Conservation (phyloP, 2,329 filamentous ascomycete species). For the Passalora sequoiae region DNA sequence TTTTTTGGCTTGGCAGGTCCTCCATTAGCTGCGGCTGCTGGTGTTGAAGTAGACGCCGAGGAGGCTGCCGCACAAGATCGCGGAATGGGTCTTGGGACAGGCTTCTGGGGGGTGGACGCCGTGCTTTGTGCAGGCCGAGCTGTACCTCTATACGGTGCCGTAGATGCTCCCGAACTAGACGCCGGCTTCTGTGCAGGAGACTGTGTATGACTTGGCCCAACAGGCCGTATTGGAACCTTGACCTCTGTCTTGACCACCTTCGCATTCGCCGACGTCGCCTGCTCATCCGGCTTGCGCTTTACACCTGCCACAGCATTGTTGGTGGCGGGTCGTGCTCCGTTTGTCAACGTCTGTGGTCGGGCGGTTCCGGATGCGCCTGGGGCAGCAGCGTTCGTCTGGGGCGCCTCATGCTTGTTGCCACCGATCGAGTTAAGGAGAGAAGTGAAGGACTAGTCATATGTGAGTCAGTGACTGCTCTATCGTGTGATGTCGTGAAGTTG, state of each 20-base stretch:
- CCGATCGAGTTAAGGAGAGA: conserved; percentile 30
- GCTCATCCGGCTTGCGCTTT: conserved; percentile 36
- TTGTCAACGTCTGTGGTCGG: conserved; percentile 17
- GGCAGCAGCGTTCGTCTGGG: conserved; percentile 14
- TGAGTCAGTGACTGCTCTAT: conserved; percentile 19
- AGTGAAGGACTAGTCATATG: conserved; percentile 29
- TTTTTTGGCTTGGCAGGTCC: conserved; percentile 51
- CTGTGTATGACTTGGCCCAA: conserved; percentile 7
- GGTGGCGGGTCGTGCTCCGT: conserved; percentile 17
- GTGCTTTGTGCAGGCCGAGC: conserved; percentile 12
- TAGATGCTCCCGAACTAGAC: conserved; percentile 19
- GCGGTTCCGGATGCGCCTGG: conserved; percentile 11
- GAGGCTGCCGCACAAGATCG: conserved; percentile 3
- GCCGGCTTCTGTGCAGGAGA: conserved; percentile 19
- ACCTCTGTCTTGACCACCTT: conserved; percentile 31
- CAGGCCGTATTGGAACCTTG: conserved; percentile 26
- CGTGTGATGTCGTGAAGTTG: conserved; percentile 5
- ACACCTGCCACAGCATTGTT: conserved; percentile 28
- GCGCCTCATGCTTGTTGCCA: conserved; percentile 20
- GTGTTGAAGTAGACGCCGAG: conserved; percentile 11
- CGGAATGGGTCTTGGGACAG: conserved; percentile 8
- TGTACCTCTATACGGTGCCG: conserved; percentile 17
- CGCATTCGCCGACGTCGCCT: conserved; percentile 31
- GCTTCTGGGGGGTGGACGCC: conserved; percentile 10
- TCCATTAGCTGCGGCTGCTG: conserved; percentile 21